A percentile compares a stretch with the other conserved stretches of the same genome.
Evolutionary conservation across 495 filamentous ascomycete genomes (phyloP).

Genomic region (Thozetella sp.): DNA sequence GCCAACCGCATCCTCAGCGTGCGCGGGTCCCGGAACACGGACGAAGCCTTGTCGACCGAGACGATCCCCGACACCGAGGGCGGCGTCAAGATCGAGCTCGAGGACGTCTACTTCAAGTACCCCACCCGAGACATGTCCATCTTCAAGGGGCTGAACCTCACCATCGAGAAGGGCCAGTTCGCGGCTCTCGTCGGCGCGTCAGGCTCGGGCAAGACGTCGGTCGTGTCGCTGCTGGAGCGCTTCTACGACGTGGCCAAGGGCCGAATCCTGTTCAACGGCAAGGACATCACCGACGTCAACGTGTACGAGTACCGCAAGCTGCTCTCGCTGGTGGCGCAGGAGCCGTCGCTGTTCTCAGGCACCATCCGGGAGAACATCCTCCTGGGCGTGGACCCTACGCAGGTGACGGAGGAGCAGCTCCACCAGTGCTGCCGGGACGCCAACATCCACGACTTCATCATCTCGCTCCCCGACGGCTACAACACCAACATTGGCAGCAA

Average conservation of each 20-base stretch:
- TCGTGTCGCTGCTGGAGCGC: conserved; percentile 63
- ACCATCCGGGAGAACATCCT: conserved; percentile 62
- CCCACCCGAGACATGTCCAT: conserved; percentile 51
- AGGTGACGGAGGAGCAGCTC: conserved; percentile 52
- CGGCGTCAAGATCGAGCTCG: conserved; percentile 56
- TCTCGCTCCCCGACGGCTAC: conserved; percentile 60
- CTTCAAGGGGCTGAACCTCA: conserved; percentile 53
- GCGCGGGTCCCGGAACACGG: conserved; percentile 26
- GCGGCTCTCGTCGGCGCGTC: conserved; percentile 71
- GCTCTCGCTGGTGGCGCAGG: conserved; percentile 64
- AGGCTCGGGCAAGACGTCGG: conserved; percentile 74
- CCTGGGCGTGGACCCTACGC: conserved; percentile 41
- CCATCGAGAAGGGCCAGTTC: conserved; percentile 65
- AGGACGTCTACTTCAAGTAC: conserved; percentile 62
- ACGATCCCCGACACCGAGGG: conserved; percentile 38
- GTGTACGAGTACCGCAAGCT: conserved; percentile 51
- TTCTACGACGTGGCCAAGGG: conserved; percentile 63
- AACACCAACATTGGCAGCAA: conserved; percentile 62
- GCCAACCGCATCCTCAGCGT: conserved; percentile 46
- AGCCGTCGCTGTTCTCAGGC: conserved; percentile 57
- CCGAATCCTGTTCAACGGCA: conserved; percentile 51
- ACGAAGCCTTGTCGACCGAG: conserved; percentile 16
- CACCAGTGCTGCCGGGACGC: conserved; percentile 58
- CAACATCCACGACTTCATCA: conserved; percentile 64
- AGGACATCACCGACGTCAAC: conserved; percentile 43